Percentiles rank a stretch among this genome's conserved stretches.
These are phyloP conservation scores for Chlamydomonas urium DNA, from an alignment of 139 green algal species.

Conservation along the genomic window DNA sequence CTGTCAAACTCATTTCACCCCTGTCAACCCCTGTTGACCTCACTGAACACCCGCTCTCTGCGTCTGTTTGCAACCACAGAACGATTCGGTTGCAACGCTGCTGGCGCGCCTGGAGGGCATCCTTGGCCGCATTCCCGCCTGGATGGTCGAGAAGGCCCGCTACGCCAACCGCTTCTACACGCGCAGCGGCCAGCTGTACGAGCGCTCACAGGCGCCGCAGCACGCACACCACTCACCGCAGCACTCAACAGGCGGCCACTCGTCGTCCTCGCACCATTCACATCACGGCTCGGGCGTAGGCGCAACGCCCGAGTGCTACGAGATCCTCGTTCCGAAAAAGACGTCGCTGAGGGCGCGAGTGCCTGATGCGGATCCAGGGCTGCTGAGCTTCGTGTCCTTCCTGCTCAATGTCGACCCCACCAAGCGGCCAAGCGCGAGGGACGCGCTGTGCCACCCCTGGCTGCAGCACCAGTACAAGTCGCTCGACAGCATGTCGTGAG, in stretches of 20 bases:
- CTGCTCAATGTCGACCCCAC: conserved; percentile 68
- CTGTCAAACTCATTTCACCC: no score
- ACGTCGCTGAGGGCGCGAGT: conserved; percentile 53
- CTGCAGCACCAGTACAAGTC: conserved; percentile 35
- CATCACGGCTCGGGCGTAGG: not conserved
- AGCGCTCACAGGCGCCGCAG: conserved; percentile 29
- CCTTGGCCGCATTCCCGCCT: conserved; percentile 72
- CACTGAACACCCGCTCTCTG: no score
- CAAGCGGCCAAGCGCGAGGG: conserved; percentile 63
- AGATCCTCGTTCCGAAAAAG: conserved; percentile 69
- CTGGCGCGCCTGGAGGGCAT: conserved; percentile 88
- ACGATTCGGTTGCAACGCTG: conserved; percentile 77
- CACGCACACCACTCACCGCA: no score
- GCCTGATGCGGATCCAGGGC: conserved; percentile 56
- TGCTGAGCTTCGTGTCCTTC: conserved; percentile 64
- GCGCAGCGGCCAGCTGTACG: conserved; percentile 61
- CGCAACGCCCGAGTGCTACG: conserved; percentile 47
- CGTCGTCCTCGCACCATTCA: no score
- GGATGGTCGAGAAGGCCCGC: conserved; percentile 67
- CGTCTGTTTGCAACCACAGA: no score
- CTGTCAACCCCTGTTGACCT: no score
- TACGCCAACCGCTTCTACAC: conserved; percentile 85
- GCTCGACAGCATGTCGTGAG: conserved; percentile 13
- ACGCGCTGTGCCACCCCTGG: conserved; percentile 30
- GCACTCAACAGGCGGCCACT: not conserved